Conservation (phyloP, 768 basidiomycete genomes). For the Bullera alba region DNA sequence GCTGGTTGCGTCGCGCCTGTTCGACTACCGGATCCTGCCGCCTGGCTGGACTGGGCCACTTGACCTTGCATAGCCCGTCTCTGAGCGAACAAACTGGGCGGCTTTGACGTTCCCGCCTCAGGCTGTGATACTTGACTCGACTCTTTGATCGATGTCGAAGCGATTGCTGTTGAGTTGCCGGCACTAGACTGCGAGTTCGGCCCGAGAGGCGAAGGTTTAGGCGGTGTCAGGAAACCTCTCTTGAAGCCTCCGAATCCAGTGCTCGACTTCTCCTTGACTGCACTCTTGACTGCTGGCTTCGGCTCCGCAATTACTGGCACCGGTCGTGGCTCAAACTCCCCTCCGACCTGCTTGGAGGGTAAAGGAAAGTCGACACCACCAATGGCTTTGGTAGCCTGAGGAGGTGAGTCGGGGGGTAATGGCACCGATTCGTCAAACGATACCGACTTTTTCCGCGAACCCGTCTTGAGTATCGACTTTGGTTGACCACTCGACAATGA, state of each 20-base stretch:
- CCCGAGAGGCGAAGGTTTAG: not conserved
- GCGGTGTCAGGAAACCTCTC: conserved; percentile 23
- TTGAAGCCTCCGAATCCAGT: conserved; percentile 17
- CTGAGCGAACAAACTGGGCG: conserved; percentile 37
- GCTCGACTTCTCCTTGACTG: conserved; percentile 1
- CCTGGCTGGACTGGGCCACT: not conserved
- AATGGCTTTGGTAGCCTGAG: not conserved
- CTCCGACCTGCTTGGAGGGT: conserved; percentile 1
- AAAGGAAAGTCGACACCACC: conserved; percentile 18
- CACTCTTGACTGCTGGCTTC: conserved; percentile 8
- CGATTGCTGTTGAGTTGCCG: not conserved
- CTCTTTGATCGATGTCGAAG: not conserved
- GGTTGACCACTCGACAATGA: conserved; percentile 1
- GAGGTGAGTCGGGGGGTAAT: conserved; percentile 15
- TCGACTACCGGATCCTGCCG: not conserved
- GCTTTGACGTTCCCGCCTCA: conserved; percentile 4
- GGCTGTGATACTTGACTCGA: not conserved
- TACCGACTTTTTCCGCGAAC: conserved; percentile 31
- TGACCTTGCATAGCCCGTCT: conserved; percentile 7
- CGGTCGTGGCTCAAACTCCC: conserved; percentile 8
- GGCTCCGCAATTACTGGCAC: conserved; percentile 28
- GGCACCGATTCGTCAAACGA: conserved; percentile 34
- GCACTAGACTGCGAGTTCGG: not conserved
- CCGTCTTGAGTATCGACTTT: conserved; percentile 31
- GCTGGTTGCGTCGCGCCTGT: not conserved